Base-by-base conservation (phyloP, 768 basidiomycete genomes). In the Boletus sensibilis region DNA sequence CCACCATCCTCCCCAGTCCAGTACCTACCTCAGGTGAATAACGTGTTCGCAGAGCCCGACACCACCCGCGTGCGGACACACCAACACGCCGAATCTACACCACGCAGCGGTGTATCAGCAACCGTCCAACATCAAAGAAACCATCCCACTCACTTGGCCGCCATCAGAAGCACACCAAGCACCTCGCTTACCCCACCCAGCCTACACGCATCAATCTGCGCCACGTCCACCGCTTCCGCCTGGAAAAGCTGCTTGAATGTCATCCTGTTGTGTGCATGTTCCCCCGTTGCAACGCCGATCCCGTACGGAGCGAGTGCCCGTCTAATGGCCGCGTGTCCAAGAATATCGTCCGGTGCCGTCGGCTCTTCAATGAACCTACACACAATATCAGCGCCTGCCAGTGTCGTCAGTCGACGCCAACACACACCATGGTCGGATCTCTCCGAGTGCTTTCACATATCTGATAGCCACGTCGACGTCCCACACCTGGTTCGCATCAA, bases 401-500 rank as follows among this genome's bases (percentile, higher is more conserved):
- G n/a, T n/a, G 27, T 61, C 56, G 50, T 46, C 62, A 29, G 1
- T 18, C 31, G 14, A 10, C 16, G 6, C 25, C 38, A 33, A 29
- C 47, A 42, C 50, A 20, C 34, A 50, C 64, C 64, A 60, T 52
- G 56, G 58, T 21, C 86, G 90, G 68, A 92, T 84, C 50, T 84
- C 84, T 61, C 82, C 77, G 35, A 97, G 78, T 33, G 83, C 80
- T 57, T 82, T 83, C 55, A 94, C 91, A 71, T 94, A 94, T 44
- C 92, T 87, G 61, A 96, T 88, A 10, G 94, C 93, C 70, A 92
- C 82, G 23, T 85, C 77, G 8, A 97, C 94, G 62, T 95, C 94
- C 90, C 90, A 93, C 12, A 94, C 90, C 73, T 95, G 93, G 74
- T 97, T 96, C 31, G 92, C 90, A 70, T 98, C 94, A 60, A 96